Conservation (phyloP, 2,329 filamentous ascomycete species). For the Colletotrichum sublineola region DNA sequence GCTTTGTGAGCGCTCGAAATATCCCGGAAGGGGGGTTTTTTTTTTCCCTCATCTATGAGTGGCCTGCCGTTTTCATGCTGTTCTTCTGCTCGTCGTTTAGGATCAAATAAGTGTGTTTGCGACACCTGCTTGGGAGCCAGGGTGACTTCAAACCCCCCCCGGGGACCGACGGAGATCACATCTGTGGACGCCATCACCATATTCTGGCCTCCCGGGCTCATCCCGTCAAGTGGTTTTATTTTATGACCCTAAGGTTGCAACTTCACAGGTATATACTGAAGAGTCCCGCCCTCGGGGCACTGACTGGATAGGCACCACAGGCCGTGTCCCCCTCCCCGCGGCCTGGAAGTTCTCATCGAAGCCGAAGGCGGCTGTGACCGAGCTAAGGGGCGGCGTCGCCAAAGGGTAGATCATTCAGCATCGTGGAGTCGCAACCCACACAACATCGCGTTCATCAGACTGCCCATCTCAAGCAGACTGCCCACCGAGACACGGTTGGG, state of each 20-base stretch:
- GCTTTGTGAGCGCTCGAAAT: background rate
- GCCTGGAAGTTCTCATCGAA: background rate
- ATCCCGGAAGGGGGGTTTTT: background rate
- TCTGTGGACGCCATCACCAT: background rate
- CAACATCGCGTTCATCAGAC: too few species aligned
- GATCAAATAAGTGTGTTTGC: background rate
- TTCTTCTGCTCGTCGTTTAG: background rate
- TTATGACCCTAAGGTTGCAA: too few species aligned
- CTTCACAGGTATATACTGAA: too few species aligned
- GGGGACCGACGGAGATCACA: background rate
- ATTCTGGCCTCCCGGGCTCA: background rate
- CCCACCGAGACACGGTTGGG: background rate
- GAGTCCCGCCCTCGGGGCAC: too few species aligned
- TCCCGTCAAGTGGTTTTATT: too few species aligned
- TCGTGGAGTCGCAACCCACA: background rate
- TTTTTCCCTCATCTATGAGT: too few species aligned
- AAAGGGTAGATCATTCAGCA: background rate
- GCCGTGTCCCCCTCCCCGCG: too few species aligned
- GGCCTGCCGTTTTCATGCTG: background rate
- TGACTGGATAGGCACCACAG: too few species aligned
- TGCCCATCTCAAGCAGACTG: too few species aligned
- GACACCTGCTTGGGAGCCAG: background rate
- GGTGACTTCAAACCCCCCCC: background rate
- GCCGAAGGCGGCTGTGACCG: too few species aligned
- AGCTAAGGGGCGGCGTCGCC: background rate